Base-by-base conservation (phyloP, 768 basidiomycete genomes). In the Termitomyces bulborhizus region DNA sequence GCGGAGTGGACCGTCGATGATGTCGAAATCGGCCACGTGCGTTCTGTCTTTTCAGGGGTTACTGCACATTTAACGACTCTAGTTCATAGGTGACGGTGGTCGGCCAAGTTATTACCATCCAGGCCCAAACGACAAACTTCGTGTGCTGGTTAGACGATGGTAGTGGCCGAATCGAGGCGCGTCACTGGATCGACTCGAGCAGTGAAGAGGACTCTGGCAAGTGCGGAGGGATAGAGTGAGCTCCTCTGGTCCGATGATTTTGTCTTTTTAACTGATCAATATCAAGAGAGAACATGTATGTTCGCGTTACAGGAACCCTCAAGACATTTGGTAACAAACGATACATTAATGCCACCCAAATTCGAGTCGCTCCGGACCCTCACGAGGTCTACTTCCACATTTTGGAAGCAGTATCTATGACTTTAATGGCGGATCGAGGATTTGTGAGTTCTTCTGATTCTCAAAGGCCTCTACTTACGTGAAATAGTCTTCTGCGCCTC, bases 1-100 rank as follows among this genome's bases (percentile, higher is more conserved):
- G 87, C 90, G 2, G 92, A 95, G 55, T 97, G 93, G 84, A 76
- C 77, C 56, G 75, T 98, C 34, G 93, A 93, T 55, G 88, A 84
- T 29, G 71, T 77, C 4, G 89, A 94, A 58, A 76, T 94, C 55
- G 88, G 88, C 46, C 90, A 92, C 69, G 95, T 91, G 60, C 11
- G 59, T 65, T 27, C 6, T 13, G 59, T 3, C 49, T 27, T 40
- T n/a, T 12, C 9, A 29, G 27, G 26, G 49, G 16, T 13, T 8
- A 27, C 16, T 26, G 5, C 29, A 18, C n/a, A 24, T 16, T 29
- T n/a, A 40, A 29, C 15, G 18, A 27, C 7, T 26, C 34, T 21
- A 9, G 8, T 48, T 34, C 6, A 9, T 59, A 93, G 90, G 72
- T 93, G 32, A 83, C 86, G 0, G 61, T 91, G 42, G 85, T 93